Base-by-base conservation (phyloP, 208 protist species). In the Acanthamoeba royreba region DNA sequence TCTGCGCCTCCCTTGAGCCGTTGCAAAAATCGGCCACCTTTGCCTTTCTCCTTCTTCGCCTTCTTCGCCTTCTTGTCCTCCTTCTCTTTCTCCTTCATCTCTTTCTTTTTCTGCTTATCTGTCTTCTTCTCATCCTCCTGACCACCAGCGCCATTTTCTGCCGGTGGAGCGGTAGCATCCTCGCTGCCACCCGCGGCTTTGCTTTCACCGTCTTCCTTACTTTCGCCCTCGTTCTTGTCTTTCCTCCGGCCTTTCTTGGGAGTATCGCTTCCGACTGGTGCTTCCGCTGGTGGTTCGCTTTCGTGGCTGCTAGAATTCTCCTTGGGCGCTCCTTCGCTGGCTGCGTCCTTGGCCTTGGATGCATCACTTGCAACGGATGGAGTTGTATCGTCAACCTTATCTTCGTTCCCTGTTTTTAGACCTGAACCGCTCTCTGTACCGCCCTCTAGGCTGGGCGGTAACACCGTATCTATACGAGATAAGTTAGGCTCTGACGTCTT, bases 31-130 rank as follows among this genome's bases (percentile, higher is more conserved):
- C 72, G 72, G 43, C 72, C 81, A 11, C 53, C 53, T 52, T 89
- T 89, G 49, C 81, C n/a, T 52, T 89, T 89, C 22, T 58, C 81
- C 25, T 89, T 52, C 38, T 89, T 89, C 49, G 46, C 38, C 28
- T 52, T 58, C 15, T 58, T n/a, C 53, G 25, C 46, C 66, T 11
- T 28, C 35, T 77, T 38, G 19, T 77, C 66, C 66, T 77, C 49
- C 53, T 89, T 89, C 38, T 89, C 38, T 13, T 43, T 38, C 53
- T 89, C 31, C 49, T 89, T 66, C 28, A 17, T 5, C 19, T 86
- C 77, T 42, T 89, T 89, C 31, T 31, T 15, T 33, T 33, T 11
- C 25, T 89, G 49, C 28, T 31, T 11, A 11, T 66, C 72, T 28
- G 33, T 25, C 15, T 83, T 46, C n/a, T 35, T 8, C 72, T 9